phyloP scores from a whole-genome alignment of 1,139 yeast species.

The Taiozyma sp. region DNA sequence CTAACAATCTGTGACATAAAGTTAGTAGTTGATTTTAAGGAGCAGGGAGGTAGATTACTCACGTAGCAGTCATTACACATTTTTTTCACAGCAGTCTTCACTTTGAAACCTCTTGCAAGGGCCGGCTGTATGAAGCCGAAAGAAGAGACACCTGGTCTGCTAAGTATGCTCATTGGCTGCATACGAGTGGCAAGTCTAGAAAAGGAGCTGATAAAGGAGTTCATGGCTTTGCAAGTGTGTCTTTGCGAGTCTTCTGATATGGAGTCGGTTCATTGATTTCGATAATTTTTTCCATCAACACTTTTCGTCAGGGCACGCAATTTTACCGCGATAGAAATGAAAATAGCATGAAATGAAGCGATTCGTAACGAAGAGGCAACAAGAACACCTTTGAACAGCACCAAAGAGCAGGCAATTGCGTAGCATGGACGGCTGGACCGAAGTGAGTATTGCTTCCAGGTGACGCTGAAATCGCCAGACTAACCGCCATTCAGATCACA shows the following conservation, averaged over 20 bases:
- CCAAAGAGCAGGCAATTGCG: neutral
- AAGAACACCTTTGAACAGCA: neutral
- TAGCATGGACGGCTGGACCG: slow-evolving; percentile 22
- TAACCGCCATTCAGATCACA: slow-evolving; percentile 7
- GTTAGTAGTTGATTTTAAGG: slow-evolving; percentile 2
- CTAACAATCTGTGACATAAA: slow-evolving; percentile 50
- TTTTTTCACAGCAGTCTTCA: slow-evolving; percentile 82
- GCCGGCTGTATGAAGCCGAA: slow-evolving; percentile 23
- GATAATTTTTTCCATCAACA: neutral
- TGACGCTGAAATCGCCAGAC: neutral
- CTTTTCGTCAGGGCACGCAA: neutral
- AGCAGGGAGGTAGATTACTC: slow-evolving; percentile 1
- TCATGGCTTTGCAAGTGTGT: slow-evolving; percentile 8
- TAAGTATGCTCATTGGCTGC: slow-evolving; percentile 15
- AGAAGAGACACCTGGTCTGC: slow-evolving; percentile 8
- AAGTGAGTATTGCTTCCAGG: slow-evolving; percentile 10
- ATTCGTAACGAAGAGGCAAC: neutral
- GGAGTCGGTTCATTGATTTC: neutral
- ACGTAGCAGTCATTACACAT: slow-evolving; percentile 86
- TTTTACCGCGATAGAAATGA: neutral
- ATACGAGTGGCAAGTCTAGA: slow-evolving; percentile 13
- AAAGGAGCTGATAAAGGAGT: slow-evolving; percentile 17
- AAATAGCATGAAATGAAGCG: neutral
- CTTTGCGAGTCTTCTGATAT: neutral
- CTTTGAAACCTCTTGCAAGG: slow-evolving; percentile 53